Base-by-base conservation (phyloP, 2,329 filamentous ascomycete genomes). In the Neofusicoccum cordaticola region DNA sequence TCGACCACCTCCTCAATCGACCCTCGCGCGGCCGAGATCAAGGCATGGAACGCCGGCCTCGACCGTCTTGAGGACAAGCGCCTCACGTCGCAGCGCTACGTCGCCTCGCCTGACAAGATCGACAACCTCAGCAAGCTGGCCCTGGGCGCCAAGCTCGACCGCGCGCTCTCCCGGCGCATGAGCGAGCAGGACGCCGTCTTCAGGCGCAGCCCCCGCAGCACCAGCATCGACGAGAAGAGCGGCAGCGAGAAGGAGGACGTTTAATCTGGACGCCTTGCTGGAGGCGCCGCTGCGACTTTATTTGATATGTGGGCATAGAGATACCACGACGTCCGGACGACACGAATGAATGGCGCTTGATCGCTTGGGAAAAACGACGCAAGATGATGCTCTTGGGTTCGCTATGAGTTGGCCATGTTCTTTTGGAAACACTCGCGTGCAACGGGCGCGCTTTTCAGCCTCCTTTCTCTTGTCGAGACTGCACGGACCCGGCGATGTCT, bases 61-160 rank as follows among this genome's bases (percentile, higher is more conserved):
- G 89, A 92, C 72, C 91, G 93, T 73, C 90, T 97, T 80, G 91
- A 96, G 78, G 95, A 96, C 83, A 92, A 92, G 79, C 90, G 90
- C 56, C 87, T 97, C 34, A 82, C 87, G 70, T 86, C 90, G 72
- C 93, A 97, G 81, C 90, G 93, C 70, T 93, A 93, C 73, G 83
- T 87, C 64, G 86, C 93, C 68, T 90, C 84, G 75, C 86, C 90
- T 68, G 88, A 94, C 78, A 96, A 96, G 84, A 87, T 85, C 19
- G 90, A 92, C 72, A 89, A 90, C 75, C 83, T 96, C 78, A 89
- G 88, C 81, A 96, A 96, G 81, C 85, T 96, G 65, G 93, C 93
- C 42, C 85, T 97, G 61, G 91, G 93, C 53, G 93, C 93, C 66
- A 97, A 97, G 81, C 86, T 97, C 45, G 93, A 97, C 76, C 88